Evolutionary conservation across 163 green algal species (phyloP).

Genomic region (Chloroidium sp.): DNA sequence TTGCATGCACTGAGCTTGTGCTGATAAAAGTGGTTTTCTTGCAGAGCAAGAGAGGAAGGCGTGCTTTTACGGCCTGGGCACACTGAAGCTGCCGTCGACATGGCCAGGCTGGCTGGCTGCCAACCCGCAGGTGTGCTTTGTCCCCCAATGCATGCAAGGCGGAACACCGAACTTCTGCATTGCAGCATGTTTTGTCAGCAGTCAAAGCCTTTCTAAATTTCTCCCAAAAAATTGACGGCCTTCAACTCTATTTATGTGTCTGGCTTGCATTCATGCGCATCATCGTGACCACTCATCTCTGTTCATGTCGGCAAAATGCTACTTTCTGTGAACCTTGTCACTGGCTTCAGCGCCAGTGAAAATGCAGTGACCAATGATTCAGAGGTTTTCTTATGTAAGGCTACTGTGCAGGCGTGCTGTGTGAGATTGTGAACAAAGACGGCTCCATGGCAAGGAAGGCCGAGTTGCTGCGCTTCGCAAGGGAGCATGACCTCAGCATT

Average conservation of each 20-base stretch:
- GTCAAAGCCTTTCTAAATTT: background rate
- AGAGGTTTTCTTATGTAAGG: no score
- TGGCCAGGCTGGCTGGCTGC: conserved; percentile 77
- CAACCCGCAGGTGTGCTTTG: conserved; percentile 50
- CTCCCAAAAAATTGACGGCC: background rate
- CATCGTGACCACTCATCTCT: background rate
- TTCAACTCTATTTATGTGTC: background rate
- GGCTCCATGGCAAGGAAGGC: conserved; percentile 83
- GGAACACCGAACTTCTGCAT: background rate
- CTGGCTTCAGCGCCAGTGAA: no score
- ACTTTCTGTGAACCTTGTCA: no score
- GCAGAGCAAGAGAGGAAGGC: conserved; percentile 32
- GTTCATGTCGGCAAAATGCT: no score
- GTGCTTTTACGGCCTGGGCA: conserved; percentile 84
- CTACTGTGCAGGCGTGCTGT: conserved; percentile 60
- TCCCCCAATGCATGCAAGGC: background rate
- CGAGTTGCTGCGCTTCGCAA: conserved; percentile 77
- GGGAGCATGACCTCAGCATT: conserved; percentile 66
- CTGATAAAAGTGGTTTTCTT: no score
- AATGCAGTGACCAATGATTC: no score
- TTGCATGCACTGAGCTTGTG: no score
- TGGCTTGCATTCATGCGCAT: background rate
- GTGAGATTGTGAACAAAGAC: conserved; percentile 70
- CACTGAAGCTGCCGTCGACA: conserved; percentile 91
- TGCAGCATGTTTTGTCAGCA: background rate